phyloP scores from a whole-genome alignment of 139 green algal genomes.

The Ostreobium quekettii region DNA sequence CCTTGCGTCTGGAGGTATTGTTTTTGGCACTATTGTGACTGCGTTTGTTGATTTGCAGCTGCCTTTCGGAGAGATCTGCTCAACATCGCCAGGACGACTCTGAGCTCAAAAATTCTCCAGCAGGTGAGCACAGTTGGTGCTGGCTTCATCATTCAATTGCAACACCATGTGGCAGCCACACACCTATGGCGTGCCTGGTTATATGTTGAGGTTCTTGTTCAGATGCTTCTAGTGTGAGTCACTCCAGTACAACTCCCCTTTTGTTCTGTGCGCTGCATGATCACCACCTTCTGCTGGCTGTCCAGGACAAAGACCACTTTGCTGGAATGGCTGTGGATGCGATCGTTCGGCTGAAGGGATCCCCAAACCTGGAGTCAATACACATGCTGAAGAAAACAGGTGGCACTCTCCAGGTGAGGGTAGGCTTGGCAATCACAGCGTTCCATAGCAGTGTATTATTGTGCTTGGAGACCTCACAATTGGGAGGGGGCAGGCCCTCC shows the following conservation, averaged over 20 bases:
- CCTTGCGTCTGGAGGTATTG: neutral
- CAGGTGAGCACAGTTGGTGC: too few relatives aligned
- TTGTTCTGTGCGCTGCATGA: neutral
- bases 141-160: too few relatives aligned
- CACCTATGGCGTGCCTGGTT: too few relatives aligned
- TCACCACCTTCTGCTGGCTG: neutral
- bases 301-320: slow-evolving; percentile 40
- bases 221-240: too few relatives aligned
- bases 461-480: too few relatives aligned
- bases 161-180: too few relatives aligned
- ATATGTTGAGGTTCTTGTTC: too few relatives aligned
- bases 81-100: slow-evolving; percentile 94
- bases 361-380: slow-evolving; percentile 90
- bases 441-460: too few relatives aligned
- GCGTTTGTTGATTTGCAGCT: slow-evolving; percentile 6
- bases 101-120: slow-evolving; percentile 91
- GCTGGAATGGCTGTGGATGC: slow-evolving; percentile 90
- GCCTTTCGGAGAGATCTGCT: slow-evolving; percentile 71
- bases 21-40: neutral
- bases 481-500: too few relatives aligned
- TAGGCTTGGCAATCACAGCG: too few relatives aligned
- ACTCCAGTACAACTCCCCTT: too few relatives aligned
- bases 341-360: slow-evolving; percentile 81
- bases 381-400: slow-evolving; percentile 98
- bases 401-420: slow-evolving; percentile 64